Conservation (phyloP, 371 early-diverging fungal species). For the Rhizopus stolonifer region DNA sequence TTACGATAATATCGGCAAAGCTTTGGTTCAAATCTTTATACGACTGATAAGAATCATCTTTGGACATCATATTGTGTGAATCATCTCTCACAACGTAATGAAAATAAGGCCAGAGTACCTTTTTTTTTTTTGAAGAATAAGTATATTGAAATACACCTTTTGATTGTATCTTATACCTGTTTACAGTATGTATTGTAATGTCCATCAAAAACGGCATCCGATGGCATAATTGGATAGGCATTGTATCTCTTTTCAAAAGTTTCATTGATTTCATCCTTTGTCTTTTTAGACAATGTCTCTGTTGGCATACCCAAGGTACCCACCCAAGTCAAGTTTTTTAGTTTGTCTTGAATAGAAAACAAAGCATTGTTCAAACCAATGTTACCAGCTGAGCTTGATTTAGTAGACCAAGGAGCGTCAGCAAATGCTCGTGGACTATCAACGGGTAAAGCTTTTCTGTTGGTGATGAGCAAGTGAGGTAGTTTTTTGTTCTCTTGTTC, state of each 20-base stretch:
- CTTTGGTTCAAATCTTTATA: constrained; percentile 81
- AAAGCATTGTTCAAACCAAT: constrained; percentile 91
- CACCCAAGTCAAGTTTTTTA: constrained; percentile 69
- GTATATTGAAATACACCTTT: too few species aligned
- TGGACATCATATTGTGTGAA: constrained; percentile 52
- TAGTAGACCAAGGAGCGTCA: constrained; percentile 64
- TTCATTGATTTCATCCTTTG: constrained; percentile 55
- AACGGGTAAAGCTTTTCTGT: constrained; percentile 32
- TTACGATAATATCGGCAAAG: constrained; percentile 78
- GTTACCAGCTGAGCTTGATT: constrained; percentile 77
- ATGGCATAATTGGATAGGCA: constrained; percentile 84
- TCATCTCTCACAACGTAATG: constrained; percentile 92
- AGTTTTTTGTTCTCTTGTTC: constrained; percentile 29
- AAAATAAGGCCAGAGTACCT: constrained; percentile 94
- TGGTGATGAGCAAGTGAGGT: constrained; percentile 17
- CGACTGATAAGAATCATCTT: constrained; percentile 73
- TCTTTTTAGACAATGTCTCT: constrained; percentile 61
- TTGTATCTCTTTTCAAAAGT: constrained; percentile 62
- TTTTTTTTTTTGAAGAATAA: background rate
- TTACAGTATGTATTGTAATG: constrained; percentile 95
- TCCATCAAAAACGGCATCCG: constrained; percentile 74
- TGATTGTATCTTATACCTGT: too few species aligned
- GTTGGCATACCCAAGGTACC: constrained; percentile 78
- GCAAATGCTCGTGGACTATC: constrained; percentile 49
- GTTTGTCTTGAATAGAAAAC: constrained; percentile 57